phyloP scores from a whole-genome alignment of 2,329 filamentous ascomycete genomes.

The Trichoderma koningii region DNA sequence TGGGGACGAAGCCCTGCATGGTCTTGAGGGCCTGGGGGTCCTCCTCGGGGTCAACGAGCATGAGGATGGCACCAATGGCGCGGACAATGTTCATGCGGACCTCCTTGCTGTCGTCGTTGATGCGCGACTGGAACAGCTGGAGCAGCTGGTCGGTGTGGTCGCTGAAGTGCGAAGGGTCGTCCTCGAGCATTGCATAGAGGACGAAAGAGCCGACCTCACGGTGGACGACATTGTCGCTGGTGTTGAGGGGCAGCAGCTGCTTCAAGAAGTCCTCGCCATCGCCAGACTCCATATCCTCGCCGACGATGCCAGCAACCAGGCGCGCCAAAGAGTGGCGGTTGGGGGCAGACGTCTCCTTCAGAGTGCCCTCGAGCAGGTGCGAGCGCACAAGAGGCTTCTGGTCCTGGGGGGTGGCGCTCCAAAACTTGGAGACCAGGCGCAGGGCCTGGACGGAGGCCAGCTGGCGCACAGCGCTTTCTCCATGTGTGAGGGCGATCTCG shows the following conservation, averaged over 20 bases:
- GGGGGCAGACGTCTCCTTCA: conserved; percentile 75
- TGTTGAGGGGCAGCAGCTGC: conserved; percentile 76
- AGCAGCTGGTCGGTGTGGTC: conserved; percentile 81
- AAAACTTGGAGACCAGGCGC: conserved; percentile 82
- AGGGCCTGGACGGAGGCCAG: conserved; percentile 88
- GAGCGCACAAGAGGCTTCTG: conserved; percentile 81
- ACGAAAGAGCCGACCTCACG: conserved; percentile 92
- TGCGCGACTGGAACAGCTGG: conserved; percentile 79
- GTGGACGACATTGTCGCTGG: conserved; percentile 71
- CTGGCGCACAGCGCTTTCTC: conserved; percentile 74
- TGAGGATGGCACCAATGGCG: conserved; percentile 82
- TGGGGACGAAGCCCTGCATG: conserved; percentile 79
- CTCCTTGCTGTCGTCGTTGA: conserved; percentile 88
- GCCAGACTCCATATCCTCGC: conserved; percentile 71
- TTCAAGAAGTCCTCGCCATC: conserved; percentile 83
- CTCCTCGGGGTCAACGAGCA: conserved; percentile 86
- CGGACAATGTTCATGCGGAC: conserved; percentile 94
- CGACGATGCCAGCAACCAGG: conserved; percentile 83
- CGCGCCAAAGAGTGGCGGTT: conserved; percentile 86
- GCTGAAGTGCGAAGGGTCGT: conserved; percentile 79
- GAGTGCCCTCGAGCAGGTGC: conserved; percentile 78
- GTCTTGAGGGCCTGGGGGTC: conserved; percentile 70
- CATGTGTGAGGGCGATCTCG: conserved; percentile 82
- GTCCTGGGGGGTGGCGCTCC: conserved; percentile 69
- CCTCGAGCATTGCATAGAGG: conserved; percentile 87